Evolutionary conservation across 2,329 filamentous ascomycete species (phyloP), one percentile per base, ranked within the genome.

Genomic region (Aureobasidium sp.): DNA sequence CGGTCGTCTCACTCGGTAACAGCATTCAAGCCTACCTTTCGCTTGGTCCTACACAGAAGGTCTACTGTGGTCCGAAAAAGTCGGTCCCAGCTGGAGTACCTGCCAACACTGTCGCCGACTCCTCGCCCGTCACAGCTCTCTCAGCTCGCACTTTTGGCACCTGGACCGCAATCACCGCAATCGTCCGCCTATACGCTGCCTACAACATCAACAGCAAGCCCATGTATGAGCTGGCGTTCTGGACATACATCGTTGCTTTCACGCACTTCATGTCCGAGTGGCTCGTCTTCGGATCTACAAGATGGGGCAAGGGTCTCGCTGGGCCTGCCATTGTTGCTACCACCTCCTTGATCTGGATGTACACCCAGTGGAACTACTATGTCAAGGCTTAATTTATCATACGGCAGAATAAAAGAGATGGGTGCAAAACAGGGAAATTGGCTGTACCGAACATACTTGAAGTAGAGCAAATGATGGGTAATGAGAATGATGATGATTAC

Each of bases 111-210:
- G 36, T 62, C 34, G 37, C 42, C 48, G 30, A 13, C 34, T 16
- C 72, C 36, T 75, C 78, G 63, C 81, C 74, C 74, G 83, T 90
- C 61, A 92, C 89, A 6, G 85, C 88, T 5, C 84, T 96, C 34
- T 87, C 86, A 11, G 86, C 86, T 30, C 86, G 90, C 65, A 85
- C 90, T 21, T 96, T 96, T 73, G 91, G 89, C 59, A 94, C 90
- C 34, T 97, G 91, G 87, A 95, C 92, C 0, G 81, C 93, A 62
- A 79, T 96, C 62, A 87, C 88, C 5, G 83, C 85, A 62, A 78
- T 96, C 55, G 82, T 96, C 49, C 85, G 92, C 58, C 77, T 91
- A 66, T 95, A 95, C 71, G 90, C 90, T 5, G 89, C 90, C 37
- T 96, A 95, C 77, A 81, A 95, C 73, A 84, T 96, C 65, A 79